Evolutionary conservation across 768 basidiomycete species (phyloP).

Genomic region (Mrakia gelida): DNA sequence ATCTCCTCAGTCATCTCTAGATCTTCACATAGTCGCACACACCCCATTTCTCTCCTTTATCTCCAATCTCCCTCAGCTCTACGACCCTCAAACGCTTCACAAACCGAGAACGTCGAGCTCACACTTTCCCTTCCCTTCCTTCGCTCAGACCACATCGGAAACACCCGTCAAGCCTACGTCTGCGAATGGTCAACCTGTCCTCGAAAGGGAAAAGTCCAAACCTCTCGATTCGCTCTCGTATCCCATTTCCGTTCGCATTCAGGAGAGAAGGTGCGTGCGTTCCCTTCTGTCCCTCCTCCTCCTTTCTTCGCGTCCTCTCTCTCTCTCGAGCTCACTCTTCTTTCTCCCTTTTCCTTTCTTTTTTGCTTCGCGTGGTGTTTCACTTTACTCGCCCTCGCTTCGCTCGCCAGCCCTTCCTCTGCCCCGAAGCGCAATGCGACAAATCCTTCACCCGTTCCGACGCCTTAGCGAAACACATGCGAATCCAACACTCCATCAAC

Average conservation of each 20-base stretch:
- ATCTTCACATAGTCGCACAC: no score
- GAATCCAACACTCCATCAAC: slow-evolving; percentile 54
- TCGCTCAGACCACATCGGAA: slow-evolving; percentile 66
- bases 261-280: slow-evolving; percentile 62
- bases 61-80: neutral
- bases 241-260: slow-evolving; percentile 89
- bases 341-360: neutral
- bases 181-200: slow-evolving; percentile 85
- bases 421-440: slow-evolving; percentile 58
- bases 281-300: neutral
- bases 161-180: slow-evolving; percentile 73
- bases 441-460: slow-evolving; percentile 93
- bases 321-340: neutral
- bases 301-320: neutral
- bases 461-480: slow-evolving; percentile 82
- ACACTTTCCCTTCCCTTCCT: neutral
- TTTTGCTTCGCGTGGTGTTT: neutral
- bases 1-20: neutral
- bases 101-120: slow-evolving; percentile 1
- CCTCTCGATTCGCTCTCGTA: slow-evolving; percentile 81
- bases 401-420: neutral
- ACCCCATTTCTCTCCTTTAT: neutral
- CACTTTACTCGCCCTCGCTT: no score
- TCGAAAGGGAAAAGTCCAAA: slow-evolving; percentile 75
- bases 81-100: neutral